Evolutionary conservation across 805 yeast genomes (phyloP).

Genomic region (Candida insectorum): DNA sequence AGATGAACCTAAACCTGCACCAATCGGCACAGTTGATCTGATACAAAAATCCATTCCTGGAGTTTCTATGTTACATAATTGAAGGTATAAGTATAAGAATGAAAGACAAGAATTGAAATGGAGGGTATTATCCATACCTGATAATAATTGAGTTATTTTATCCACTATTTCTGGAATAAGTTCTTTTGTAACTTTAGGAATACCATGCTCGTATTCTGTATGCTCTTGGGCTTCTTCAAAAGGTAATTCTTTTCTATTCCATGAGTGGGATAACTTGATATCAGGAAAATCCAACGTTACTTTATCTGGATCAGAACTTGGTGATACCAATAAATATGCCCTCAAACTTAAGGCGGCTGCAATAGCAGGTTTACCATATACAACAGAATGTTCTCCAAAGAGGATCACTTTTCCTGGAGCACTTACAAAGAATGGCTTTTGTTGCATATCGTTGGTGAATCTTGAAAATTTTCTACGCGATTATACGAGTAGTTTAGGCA

Average conservation of each 20-base stretch:
- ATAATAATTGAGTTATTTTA: constrained; percentile 43
- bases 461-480: constrained; percentile 2
- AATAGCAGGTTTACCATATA: constrained; percentile 87
- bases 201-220: constrained; percentile 15
- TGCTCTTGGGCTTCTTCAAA: constrained; percentile 42
- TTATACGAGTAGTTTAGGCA: not conserved
- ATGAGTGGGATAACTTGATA: constrained; percentile 59
- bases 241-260: constrained; percentile 64
- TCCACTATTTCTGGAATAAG: constrained; percentile 57
- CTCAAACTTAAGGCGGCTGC: constrained; percentile 91
- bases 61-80: constrained; percentile 45
- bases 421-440: constrained; percentile 57
- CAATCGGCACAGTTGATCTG: constrained; percentile 85
- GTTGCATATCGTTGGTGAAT: not conserved
- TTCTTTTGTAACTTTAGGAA: constrained; percentile 44
- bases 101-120: constrained; percentile 80
- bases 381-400: constrained; percentile 97
- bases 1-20: constrained; percentile 95
- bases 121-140: constrained; percentile 47
- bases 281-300: constrained; percentile 79
- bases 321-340: constrained; percentile 70
- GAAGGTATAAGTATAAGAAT: constrained; percentile 73
- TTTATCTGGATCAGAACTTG: constrained; percentile 36
- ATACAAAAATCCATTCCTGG: constrained; percentile 60
- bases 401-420: constrained; percentile 97